phyloP scores from a whole-genome alignment of 1,284 basidiomycete species.

The Cystobasidium sp. region DNA sequence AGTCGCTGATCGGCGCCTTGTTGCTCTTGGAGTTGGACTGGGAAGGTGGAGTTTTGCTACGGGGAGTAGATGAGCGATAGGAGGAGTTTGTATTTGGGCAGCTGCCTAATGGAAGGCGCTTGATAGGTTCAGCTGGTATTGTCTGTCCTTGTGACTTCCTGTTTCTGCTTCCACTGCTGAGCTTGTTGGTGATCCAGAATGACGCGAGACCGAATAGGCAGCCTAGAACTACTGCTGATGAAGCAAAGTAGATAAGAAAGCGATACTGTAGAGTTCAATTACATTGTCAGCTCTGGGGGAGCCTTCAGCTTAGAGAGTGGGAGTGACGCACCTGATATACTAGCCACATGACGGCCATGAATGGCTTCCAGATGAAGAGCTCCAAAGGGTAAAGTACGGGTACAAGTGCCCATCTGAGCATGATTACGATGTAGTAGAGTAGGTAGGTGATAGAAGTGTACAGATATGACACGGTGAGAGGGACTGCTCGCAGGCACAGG shows the following conservation, averaged over 20 bases:
- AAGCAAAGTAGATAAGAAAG: constrained; percentile 33
- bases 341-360: constrained; percentile 10
- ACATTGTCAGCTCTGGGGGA: background rate
- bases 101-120: no score
- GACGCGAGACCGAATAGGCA: constrained; percentile 16
- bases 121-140: background rate
- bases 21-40: no score
- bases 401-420: constrained; percentile 1
- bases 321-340: constrained; percentile 25
- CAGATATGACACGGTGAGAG: background rate
- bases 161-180: background rate
- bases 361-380: constrained; percentile 18
- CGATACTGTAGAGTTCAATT: constrained; percentile 1
- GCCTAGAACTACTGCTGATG: constrained; percentile 17
- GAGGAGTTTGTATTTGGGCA: no score
- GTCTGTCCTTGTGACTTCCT: background rate
- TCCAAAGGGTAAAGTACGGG: constrained; percentile 30
- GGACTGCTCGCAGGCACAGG: constrained; percentile 19
- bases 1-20: no score
- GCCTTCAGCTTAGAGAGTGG: background rate
- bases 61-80: no score
- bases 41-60: no score
- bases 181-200: constrained; percentile 15
- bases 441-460: constrained; percentile 3
- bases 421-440: background rate